Evolutionary conservation across 2,329 filamentous ascomycete species (phyloP).

Genomic region (Fusarium proliferatum): DNA sequence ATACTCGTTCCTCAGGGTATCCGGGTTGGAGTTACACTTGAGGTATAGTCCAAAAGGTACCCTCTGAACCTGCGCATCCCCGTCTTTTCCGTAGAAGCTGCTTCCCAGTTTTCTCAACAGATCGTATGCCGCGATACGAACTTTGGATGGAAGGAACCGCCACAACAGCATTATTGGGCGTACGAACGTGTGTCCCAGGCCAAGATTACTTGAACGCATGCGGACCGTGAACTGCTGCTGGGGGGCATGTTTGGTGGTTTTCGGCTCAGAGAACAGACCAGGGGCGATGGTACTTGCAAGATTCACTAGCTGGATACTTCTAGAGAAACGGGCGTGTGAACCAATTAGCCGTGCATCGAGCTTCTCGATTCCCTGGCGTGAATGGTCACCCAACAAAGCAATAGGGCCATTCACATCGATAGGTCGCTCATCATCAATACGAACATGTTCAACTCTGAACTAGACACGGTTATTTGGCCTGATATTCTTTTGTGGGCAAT

Average conservation of each 20-base stretch:
- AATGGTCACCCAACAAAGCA: not conserved
- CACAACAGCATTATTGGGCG: not conserved
- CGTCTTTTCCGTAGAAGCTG: not conserved
- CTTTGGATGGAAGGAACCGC: not conserved
- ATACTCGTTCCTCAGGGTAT: not conserved
- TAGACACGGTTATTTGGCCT: accelerated
- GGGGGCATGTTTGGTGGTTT: too few species aligned
- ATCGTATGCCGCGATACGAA: not conserved
- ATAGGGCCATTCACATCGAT: accelerated
- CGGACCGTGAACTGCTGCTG: too few species aligned
- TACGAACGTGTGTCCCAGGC: not conserved
- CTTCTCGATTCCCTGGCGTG: not conserved
- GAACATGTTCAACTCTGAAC: not conserved
- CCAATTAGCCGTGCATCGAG: not conserved
- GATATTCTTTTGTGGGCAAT: accelerated
- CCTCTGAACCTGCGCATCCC: not conserved
- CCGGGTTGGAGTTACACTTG: not conserved
- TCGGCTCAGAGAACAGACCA: not conserved
- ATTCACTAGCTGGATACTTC: not conserved
- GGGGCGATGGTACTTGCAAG: not conserved
- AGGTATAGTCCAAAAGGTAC: not conserved
- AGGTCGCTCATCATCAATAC: not conserved
- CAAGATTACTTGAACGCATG: not conserved
- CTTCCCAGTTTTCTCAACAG: not conserved
- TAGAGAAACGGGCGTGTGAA: not conserved